Percentiles rank a stretch among this genome's conserved stretches.
Conservation (phyloP, 2,329 filamentous ascomycete genomes). For the Colletotrichum abscissum region DNA sequence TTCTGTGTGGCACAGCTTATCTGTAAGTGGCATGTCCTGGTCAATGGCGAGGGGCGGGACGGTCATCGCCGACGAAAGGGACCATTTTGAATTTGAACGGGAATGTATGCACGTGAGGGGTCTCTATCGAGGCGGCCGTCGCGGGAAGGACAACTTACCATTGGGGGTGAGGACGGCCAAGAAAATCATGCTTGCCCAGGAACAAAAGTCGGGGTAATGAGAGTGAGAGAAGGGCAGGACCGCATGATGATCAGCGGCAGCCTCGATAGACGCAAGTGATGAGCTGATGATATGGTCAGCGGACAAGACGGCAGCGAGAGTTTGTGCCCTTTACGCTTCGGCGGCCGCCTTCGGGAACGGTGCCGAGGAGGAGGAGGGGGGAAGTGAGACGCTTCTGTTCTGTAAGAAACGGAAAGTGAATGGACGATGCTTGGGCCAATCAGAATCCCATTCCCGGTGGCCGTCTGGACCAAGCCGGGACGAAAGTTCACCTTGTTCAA, state of each 20-base stretch:
- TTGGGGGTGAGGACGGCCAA: not conserved
- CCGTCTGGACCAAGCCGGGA: not conserved
- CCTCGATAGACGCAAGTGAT: constrained; percentile 3
- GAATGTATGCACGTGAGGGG: not conserved
- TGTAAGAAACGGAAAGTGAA: not conserved
- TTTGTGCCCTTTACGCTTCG: not conserved
- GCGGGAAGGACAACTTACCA: not conserved
- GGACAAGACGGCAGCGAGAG: not conserved
- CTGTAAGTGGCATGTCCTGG: not conserved
- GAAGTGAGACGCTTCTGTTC: not conserved
- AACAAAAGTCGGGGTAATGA: not conserved
- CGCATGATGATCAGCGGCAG: not conserved
- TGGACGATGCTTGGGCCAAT: not conserved
- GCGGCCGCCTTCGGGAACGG: not conserved
- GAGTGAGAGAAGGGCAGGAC: not conserved
- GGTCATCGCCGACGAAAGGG: not conserved
- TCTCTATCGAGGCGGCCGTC: not conserved
- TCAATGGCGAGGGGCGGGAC: not conserved
- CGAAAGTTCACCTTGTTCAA: constrained; percentile 3
- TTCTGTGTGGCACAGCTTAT: not conserved
- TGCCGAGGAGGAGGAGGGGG: not conserved
- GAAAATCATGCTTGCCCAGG: not conserved
- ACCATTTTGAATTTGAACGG: not conserved
- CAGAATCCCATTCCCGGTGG: not conserved
- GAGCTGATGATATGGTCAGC: not conserved